Evolutionary conservation across 2,329 filamentous ascomycete species (phyloP), one percentile per base, ranked within the genome.

Genomic region (Cercospora sp.): DNA sequence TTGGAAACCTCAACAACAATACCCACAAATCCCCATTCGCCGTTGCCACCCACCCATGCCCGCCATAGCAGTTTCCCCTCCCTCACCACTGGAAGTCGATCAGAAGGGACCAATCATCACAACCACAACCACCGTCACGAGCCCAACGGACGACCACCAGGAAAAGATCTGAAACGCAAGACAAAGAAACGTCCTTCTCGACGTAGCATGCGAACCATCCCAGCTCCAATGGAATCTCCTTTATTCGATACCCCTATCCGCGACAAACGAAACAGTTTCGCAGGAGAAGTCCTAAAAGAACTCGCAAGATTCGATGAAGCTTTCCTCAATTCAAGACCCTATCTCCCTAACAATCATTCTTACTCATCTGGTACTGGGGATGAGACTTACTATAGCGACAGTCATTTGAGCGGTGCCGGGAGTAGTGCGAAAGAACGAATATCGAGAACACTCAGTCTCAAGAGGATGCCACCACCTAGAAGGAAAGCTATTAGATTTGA

Each of bases 401-500:
- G 24, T 26, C 21, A 55, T 55, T 9, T 13, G 13, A 26, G 43
- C 9, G 49, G 49, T 28, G 49, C 24, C n/a, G 12, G 24, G 13
- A 9, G 49, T 30, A 8, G 49, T 28, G 24, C 24, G 24, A 55
- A 55, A 2, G 21, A 55, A 12, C 49, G 49, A 16, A 12, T 55
- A 28, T 30, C 49, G 8, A 24, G 49, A 8, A 55, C 49, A 4
- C 24, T 26, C 12, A 55, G 49, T 8, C n/a, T 55, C 4, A 55
- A 28, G 24, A 55, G 13, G 26, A 18, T 21, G 55, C 13, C 12
- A n/a, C 30, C 24, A 30, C 28, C 12, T 3, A 51, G 37, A 18
- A 45, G 62, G 21, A 64, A 65, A 32, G 51, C 49, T 12, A 58
- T 65, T 24, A 30, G 62, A 28, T 65, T 65, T n/a, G 62, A 65